A percentile compares a stretch with the other conserved stretches of the same genome.
phyloP scores from a whole-genome alignment of 805 yeast species.

The Kregervanrija delftensis region DNA sequence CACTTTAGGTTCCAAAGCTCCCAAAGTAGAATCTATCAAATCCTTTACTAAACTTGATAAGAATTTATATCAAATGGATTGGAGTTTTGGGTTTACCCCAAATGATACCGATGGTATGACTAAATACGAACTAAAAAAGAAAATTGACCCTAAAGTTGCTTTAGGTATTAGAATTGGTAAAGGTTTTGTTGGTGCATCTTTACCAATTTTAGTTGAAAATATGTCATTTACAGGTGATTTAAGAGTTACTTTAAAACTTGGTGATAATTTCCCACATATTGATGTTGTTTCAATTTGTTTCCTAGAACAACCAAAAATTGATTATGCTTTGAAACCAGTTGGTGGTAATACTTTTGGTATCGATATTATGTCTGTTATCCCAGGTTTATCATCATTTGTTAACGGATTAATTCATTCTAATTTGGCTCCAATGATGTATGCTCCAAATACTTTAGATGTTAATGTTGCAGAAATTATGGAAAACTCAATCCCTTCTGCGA shows the following conservation, averaged over 20 bases:
- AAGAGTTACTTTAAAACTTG: slow-evolving; percentile 55
- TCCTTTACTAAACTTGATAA: slow-evolving; percentile 66
- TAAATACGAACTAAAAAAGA: slow-evolving; percentile 59
- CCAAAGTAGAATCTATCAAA: slow-evolving; percentile 62
- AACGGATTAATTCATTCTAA: slow-evolving; percentile 61
- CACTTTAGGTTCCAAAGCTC: slow-evolving; percentile 76
- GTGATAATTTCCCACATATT: slow-evolving; percentile 71
- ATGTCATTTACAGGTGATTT: slow-evolving; percentile 70
- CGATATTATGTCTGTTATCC: slow-evolving; percentile 78
- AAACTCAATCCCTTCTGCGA: slow-evolving; percentile 56
- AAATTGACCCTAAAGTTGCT: slow-evolving; percentile 74
- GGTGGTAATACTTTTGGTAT: slow-evolving; percentile 87
- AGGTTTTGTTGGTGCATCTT: slow-evolving; percentile 65
- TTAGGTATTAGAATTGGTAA: slow-evolving; percentile 78
- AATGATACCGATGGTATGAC: slow-evolving; percentile 83
- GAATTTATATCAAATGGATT: slow-evolving; percentile 72
- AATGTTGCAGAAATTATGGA: slow-evolving; percentile 69
- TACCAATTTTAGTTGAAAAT: slow-evolving; percentile 76
- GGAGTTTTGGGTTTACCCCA: slow-evolving; percentile 78
- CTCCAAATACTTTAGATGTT: slow-evolving; percentile 73
- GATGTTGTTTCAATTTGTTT: slow-evolving; percentile 64
- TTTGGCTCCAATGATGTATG: slow-evolving; percentile 72
- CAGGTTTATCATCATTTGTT: slow-evolving; percentile 70
- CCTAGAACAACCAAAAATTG: slow-evolving; percentile 72
- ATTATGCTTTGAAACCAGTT: slow-evolving; percentile 75